Evolutionary conservation across 2,329 filamentous ascomycete genomes (phyloP).

Genomic region (Rutstroemia sydowiana): DNA sequence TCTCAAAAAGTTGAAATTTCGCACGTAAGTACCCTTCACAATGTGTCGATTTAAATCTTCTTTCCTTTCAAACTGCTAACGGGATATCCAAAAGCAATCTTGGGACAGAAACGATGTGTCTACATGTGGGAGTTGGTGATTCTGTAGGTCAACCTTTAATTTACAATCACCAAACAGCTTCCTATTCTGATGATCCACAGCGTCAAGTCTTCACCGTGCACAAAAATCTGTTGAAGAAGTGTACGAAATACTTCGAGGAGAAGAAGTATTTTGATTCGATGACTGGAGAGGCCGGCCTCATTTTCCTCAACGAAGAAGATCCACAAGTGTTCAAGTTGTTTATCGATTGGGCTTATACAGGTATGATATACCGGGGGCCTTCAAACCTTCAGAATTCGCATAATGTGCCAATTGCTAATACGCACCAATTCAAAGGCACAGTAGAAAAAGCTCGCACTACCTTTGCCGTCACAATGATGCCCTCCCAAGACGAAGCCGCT

Average conservation of each 20-base stretch:
- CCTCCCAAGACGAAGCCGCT: not conserved
- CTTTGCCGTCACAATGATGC: not conserved
- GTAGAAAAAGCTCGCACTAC: slow-evolving; percentile 5
- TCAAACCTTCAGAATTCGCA: not conserved
- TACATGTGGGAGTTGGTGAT: slow-evolving; percentile 3
- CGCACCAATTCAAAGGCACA: not conserved
- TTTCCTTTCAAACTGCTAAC: not conserved
- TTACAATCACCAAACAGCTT: too few relatives aligned
- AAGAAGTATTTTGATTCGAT: slow-evolving; percentile 3
- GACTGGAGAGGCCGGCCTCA: slow-evolving; percentile 6
- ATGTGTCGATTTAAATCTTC: not conserved
- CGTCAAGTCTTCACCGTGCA: slow-evolving; percentile 13
- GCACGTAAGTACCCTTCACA: slow-evolving; percentile 3
- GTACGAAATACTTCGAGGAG: slow-evolving; percentile 12
- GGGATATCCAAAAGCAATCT: not conserved
- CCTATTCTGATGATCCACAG: not conserved
- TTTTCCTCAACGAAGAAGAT: slow-evolving; percentile 13
- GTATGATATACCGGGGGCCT: not conserved
- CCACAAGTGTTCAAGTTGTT: slow-evolving; percentile 11
- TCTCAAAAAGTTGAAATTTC: slow-evolving; percentile 12
- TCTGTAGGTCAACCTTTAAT: not conserved
- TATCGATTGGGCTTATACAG: slow-evolving; percentile 13
- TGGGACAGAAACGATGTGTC: not conserved
- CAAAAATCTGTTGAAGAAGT: slow-evolving; percentile 12
- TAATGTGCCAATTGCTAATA: not conserved